A percentile compares a stretch with the other conserved stretches of the same genome.
Conservation (phyloP, 192 early-diverging fungal species). For the Entomortierella beljakovae region DNA sequence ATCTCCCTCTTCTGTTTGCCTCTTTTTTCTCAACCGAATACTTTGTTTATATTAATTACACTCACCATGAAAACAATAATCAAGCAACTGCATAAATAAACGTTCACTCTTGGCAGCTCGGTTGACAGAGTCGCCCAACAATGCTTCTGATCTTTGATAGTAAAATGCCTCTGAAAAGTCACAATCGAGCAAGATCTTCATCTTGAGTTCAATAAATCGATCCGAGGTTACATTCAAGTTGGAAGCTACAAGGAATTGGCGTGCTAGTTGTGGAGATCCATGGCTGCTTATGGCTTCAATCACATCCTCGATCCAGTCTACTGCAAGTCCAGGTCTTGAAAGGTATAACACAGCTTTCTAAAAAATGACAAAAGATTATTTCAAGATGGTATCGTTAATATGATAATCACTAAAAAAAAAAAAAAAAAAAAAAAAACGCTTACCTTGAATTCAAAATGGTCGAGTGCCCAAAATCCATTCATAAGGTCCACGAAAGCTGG, state of each 20-base stretch:
- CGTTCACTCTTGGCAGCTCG: not conserved
- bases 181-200: constrained; percentile 25
- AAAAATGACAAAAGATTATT: too few species aligned
- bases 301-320: constrained; percentile 53
- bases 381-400: too few species aligned
- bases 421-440: not conserved
- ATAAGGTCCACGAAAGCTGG: constrained; percentile 49
- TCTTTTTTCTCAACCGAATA: too few species aligned
- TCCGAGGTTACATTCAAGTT: constrained; percentile 30
- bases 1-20: too few species aligned
- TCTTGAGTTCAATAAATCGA: constrained; percentile 33
- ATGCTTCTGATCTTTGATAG: constrained; percentile 23
- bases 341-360: constrained; percentile 49
- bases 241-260: constrained; percentile 35
- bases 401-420: not conserved
- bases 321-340: constrained; percentile 41
- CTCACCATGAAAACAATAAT: constrained; percentile 42
- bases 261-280: constrained; percentile 36
- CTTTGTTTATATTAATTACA: too few species aligned
- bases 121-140: too few species aligned
- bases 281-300: constrained; percentile 26
- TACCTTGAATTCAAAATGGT: constrained; percentile 54
- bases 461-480: constrained; percentile 51
- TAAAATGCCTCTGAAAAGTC: constrained; percentile 50
- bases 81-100: constrained; percentile 24